Base-by-base conservation (phyloP, 2,329 filamentous ascomycete genomes). In the Pseudopithomyces chartarum region DNA sequence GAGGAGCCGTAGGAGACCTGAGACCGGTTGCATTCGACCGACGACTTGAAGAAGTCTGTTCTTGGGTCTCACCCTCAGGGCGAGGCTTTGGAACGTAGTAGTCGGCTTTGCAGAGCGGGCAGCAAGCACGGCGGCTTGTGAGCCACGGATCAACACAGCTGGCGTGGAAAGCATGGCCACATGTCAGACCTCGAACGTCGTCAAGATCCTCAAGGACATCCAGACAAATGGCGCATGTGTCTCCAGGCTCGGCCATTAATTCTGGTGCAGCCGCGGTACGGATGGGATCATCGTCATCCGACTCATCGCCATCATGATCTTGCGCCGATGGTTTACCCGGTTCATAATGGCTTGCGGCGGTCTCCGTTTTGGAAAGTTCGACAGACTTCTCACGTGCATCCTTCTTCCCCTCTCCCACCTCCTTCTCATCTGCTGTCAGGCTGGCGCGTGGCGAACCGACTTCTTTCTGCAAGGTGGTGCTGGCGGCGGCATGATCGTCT, bases 111-210 rank as follows among this genome's bases (percentile, higher is more conserved):
- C 95, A 99, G 6, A 99, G 87, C 6, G 95, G 95, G 74, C 95
- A 99, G 80, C 94, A 98, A 23, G 95, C 95, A 63, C 94, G 89
- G 61, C 95, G 87, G 71, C 90, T 93, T 10, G 95, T 99, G 61
- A 99, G 80, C 95, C 95, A 99, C 11, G 95, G 95, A 67, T 99
- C 95, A 47, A 99, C 86, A 73, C 95, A 99, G 38, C 90, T 91
- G 49, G 92, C 93, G 74, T 99, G 95, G 85, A 98, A 99, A 52
- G 94, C 93, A 76, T 99, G 95, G n/a, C 95, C 95, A 70, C 95
- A 99, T 3, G 91, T 92, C 59, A 99, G 80, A 2, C 95, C 95
- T 65, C 95, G 91, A 48, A 99, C 88, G 72, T 99, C 94, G 67
- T 98, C 95, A 61, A 97, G 91, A 61, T 98, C 92, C 74, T 99